Conservation (phyloP, 257 asterid species). For the Nicotiana undulata region DNA sequence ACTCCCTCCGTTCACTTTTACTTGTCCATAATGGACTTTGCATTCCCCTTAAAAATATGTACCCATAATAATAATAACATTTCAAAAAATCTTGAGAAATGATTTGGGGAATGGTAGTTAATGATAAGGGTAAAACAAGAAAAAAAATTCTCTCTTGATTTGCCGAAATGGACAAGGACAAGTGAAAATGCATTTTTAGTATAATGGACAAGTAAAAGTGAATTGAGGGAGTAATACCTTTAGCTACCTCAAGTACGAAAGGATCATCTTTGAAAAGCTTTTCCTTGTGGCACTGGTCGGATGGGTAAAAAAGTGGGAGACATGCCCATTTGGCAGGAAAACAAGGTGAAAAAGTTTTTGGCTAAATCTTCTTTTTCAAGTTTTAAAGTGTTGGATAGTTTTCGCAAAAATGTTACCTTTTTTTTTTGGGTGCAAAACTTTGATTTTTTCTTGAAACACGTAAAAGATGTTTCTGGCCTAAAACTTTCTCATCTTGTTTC, state of each 20-base stretch:
- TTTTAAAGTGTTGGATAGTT: background rate
- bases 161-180: no score
- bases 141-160: no score
- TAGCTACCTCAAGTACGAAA: background rate
- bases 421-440: background rate
- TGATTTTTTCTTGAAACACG: background rate
- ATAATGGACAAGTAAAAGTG: no score
- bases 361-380: background rate
- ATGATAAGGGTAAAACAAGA: no score
- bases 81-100: no score
- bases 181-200: no score
- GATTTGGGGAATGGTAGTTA: no score
- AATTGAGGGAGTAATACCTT: background rate
- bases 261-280: no score
- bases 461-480: background rate
- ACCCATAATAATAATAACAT: no score
- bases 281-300: background rate
- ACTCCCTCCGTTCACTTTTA: no score
- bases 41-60: no score
- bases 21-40: no score
- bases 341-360: background rate
- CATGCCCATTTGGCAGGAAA: background rate
- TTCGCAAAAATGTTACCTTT: background rate
- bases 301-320: background rate
- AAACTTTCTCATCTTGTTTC: background rate